phyloP scores from a whole-genome alignment of 345 rosid species.

The Gossypium turneri region DNA sequence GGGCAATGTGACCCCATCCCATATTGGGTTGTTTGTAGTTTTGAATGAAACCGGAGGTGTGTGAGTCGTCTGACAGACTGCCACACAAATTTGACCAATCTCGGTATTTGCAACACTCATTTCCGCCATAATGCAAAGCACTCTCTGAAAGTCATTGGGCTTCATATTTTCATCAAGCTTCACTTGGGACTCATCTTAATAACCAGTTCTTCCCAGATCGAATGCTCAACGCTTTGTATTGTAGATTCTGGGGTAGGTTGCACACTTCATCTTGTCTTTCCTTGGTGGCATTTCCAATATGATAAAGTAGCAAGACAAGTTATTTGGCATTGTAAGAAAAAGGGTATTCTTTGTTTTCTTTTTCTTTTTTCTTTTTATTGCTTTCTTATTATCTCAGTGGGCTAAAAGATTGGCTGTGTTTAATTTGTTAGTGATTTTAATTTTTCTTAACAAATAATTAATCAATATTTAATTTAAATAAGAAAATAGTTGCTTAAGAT shows the following conservation, averaged over 20 bases:
- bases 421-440: no score
- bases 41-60: neutral
- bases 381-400: no score
- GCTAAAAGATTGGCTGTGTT: no score
- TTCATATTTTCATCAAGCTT: slow-evolving; percentile 93
- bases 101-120: neutral
- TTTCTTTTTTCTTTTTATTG: no score
- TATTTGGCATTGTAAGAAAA: no score
- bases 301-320: neutral
- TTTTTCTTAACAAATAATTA: no score
- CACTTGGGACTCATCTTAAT: slow-evolving; percentile 72
- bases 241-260: slow-evolving; percentile 45
- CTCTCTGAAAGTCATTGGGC: slow-evolving; percentile 86
- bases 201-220: slow-evolving; percentile 48
- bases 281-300: neutral
- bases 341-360: no score
- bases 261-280: slow-evolving; percentile 9
- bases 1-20: no score
- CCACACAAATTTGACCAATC: neutral
- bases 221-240: slow-evolving; percentile 22
- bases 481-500: no score
- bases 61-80: neutral
- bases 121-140: slow-evolving; percentile 18
- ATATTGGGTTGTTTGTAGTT: neutral
- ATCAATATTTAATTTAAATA: no score